A percentile compares a stretch with the other conserved stretches of the same genome.
These are phyloP conservation scores for Entelexis paramagnoliae DNA, from an alignment of 1,139 yeast genomes.

Conservation along the genomic window DNA sequence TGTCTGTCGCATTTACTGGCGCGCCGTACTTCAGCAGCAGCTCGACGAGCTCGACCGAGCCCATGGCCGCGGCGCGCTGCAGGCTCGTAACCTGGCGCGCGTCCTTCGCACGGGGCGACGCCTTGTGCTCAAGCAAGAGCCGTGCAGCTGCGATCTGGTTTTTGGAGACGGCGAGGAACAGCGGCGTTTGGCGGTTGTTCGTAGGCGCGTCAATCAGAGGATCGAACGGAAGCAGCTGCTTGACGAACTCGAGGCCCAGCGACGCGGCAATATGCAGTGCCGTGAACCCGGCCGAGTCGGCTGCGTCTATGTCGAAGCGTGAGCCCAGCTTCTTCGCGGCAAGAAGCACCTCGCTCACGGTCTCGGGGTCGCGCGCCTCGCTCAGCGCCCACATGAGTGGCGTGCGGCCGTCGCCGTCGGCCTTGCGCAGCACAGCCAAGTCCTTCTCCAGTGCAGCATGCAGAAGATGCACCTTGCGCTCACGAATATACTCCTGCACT, in stretches of 20 bases:
- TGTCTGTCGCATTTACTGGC: conserved; percentile 59
- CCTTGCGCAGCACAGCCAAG: conserved; percentile 39
- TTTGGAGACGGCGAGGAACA: conserved; percentile 71
- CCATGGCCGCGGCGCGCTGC: conserved; percentile 78
- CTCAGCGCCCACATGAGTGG: conserved; percentile 90
- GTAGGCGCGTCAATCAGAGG: conserved; percentile 49
- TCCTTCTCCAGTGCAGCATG: conserved; percentile 46
- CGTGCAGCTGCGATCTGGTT: conserved; percentile 46
- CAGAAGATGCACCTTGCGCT: conserved; percentile 28
- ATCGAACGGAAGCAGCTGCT: conserved; percentile 35
- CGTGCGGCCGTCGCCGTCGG: conserved; percentile 68
- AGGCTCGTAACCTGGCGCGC: conserved; percentile 50
- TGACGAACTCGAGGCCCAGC: conserved; percentile 44
- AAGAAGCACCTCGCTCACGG: conserved; percentile 44
- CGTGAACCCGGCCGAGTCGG: conserved; percentile 79
- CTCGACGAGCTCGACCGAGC: conserved; percentile 47
- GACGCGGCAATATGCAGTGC: conserved; percentile 76
- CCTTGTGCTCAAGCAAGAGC: conserved; percentile 44
- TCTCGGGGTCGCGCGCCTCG: conserved; percentile 41
- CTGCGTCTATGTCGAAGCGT: conserved; percentile 52
- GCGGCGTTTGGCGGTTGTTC: conserved; percentile 54
- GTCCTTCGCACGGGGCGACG: conserved; percentile 58
- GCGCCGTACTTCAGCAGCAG: conserved; percentile 45
- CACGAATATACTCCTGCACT: conserved; percentile 11
- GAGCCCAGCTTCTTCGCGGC: conserved; percentile 31